Percentiles rank a stretch among this genome's conserved stretches.
phyloP scores from a whole-genome alignment of 2,329 filamentous ascomycete species.

The Hymenoscyphus fraxineus region DNA sequence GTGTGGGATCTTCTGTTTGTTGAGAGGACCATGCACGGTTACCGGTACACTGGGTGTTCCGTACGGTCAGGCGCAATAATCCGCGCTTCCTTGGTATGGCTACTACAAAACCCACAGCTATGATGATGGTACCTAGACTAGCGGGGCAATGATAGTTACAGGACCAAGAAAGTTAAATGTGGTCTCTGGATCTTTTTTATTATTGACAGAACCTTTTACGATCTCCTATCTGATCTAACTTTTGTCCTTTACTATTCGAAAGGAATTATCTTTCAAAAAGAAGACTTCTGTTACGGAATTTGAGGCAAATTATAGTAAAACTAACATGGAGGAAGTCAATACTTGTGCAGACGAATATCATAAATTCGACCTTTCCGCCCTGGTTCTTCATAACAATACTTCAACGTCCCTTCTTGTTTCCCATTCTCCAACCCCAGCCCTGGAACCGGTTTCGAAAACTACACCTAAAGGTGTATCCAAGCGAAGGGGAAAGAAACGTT shows the following conservation, averaged over 20 bases:
- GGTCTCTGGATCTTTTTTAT: too few species aligned
- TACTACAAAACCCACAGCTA: too few species aligned
- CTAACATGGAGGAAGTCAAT: neutral
- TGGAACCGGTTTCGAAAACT: neutral
- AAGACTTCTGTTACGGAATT: neutral
- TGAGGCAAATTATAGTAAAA: too few species aligned
- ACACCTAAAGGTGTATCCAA: slow-evolving; percentile 9
- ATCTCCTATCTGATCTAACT: neutral
- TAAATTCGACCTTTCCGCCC: slow-evolving; percentile 8
- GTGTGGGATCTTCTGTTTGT: too few species aligned
- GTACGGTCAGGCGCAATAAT: too few species aligned
- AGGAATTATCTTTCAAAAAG: neutral
- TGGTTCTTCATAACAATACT: slow-evolving; percentile 4
- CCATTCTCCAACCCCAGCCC: neutral
- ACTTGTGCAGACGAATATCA: neutral
- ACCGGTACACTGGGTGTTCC: too few species aligned
- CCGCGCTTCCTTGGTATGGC: too few species aligned
- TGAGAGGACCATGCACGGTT: too few species aligned
- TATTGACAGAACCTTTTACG: neutral
- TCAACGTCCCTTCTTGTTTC: neutral
- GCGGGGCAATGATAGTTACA: too few species aligned
- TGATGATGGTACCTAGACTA: too few species aligned
- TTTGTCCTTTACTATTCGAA: neutral
- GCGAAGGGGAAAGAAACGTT: slow-evolving; percentile 17
- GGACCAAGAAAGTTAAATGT: too few species aligned